These are phyloP conservation scores for Mycena maculata DNA, from an alignment of 768 basidiomycete genomes.

Conservation along the genomic window DNA sequence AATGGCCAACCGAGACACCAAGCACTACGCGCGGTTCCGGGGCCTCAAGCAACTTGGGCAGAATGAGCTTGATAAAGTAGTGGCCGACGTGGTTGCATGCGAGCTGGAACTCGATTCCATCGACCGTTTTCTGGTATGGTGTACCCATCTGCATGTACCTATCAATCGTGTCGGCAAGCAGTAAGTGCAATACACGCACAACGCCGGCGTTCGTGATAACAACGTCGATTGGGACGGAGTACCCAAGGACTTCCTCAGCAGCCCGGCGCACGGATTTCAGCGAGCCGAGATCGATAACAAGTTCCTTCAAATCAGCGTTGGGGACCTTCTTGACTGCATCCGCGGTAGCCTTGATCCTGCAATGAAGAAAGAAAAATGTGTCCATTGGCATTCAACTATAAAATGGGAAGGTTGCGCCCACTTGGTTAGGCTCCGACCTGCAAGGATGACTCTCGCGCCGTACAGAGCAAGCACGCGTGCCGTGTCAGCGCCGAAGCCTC, in stretches of 20 bases:
- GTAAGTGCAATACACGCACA: background rate
- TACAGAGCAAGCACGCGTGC: conserved; percentile 11
- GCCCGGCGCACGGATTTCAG: conserved; percentile 28
- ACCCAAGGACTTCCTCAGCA: conserved; percentile 34
- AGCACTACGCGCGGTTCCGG: conserved; percentile 16
- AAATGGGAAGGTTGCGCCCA: background rate
- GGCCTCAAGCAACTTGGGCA: conserved; percentile 27
- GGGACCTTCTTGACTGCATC: conserved; percentile 17
- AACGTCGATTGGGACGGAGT: conserved; percentile 35
- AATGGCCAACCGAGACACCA: conserved; percentile 16
- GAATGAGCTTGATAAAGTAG: conserved; percentile 38
- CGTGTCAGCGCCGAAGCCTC: conserved; percentile 18
- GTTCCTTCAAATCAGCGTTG: conserved; percentile 16
- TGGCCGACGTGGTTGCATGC: conserved; percentile 40
- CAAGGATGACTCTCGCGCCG: conserved; percentile 15
- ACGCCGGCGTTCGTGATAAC: conserved; percentile 40
- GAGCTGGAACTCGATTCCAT: conserved; percentile 39
- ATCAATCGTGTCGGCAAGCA: background rate
- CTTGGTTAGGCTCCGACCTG: conserved; percentile 15
- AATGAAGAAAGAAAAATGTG: background rate
- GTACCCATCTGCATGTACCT: conserved; percentile 32
- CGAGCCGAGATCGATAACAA: conserved; percentile 32
- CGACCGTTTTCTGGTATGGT: conserved; percentile 34
- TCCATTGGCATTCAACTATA: background rate
- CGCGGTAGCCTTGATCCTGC: conserved; percentile 21